Conservation (phyloP, 768 basidiomycete species). For the Mycena rosella region DNA sequence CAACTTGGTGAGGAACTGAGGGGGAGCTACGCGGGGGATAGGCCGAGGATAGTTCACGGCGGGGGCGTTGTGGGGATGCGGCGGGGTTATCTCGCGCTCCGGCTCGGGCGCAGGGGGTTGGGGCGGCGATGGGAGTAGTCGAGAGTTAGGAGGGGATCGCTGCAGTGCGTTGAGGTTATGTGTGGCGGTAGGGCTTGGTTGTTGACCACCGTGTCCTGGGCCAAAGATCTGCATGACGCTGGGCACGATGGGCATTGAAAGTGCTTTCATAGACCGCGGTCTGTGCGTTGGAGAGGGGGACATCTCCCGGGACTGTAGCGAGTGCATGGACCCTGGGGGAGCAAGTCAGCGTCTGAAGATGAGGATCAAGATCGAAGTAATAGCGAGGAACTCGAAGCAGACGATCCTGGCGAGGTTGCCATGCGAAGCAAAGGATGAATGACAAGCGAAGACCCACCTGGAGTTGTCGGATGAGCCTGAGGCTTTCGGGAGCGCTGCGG, state of each 20-base stretch:
- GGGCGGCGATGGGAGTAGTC: slow-evolving; percentile 43
- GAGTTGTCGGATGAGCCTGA: slow-evolving; percentile 60
- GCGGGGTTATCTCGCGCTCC: slow-evolving; percentile 45
- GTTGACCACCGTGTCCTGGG: slow-evolving; percentile 53
- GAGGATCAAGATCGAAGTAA: slow-evolving; percentile 37
- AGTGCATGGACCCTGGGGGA: slow-evolving; percentile 55
- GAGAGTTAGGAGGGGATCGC: slow-evolving; percentile 32
- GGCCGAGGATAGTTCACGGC: slow-evolving; percentile 63
- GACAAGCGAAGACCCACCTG: slow-evolving; percentile 56
- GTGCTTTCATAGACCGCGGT: slow-evolving; percentile 68
- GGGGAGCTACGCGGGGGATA: slow-evolving; percentile 66
- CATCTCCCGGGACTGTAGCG: slow-evolving; percentile 57
- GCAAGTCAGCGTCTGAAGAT: slow-evolving; percentile 41
- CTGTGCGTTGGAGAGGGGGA: slow-evolving; percentile 64
- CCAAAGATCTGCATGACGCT: slow-evolving; percentile 67
- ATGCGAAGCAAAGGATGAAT: slow-evolving; percentile 40
- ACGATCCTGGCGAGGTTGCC: slow-evolving; percentile 33
- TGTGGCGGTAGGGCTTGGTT: slow-evolving; percentile 36
- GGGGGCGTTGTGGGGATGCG: slow-evolving; percentile 46
- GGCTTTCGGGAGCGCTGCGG: slow-evolving; percentile 70
- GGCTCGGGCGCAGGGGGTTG: slow-evolving; percentile 34
- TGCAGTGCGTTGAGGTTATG: slow-evolving; percentile 32
- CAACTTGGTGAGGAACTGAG: slow-evolving; percentile 69
- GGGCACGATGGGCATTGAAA: slow-evolving; percentile 74
- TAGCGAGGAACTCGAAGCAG: slow-evolving; percentile 28